phyloP scores from a whole-genome alignment of 257 asterid genomes.

The Perilla frutescens region DNA sequence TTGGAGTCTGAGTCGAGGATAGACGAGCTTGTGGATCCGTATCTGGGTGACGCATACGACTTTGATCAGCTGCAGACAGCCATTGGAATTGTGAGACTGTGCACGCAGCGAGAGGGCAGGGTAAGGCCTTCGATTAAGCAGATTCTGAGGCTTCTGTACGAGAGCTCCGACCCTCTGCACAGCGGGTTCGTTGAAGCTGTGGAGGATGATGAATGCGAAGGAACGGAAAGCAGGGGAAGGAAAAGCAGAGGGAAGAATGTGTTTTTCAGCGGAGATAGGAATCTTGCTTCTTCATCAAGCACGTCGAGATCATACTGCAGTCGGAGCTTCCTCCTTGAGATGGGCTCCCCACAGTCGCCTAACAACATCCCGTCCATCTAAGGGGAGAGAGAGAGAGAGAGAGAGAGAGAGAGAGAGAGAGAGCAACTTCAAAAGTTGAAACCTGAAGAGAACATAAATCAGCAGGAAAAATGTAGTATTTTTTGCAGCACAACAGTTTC shows the following conservation, averaged over 20 bases:
- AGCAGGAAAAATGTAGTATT: neutral
- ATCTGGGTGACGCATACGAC: conserved; percentile 66
- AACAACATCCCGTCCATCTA: conserved; percentile 52
- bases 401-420: too few relatives aligned
- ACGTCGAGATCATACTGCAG: conserved; percentile 86
- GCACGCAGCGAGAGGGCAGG: conserved; percentile 82
- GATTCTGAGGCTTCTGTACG: conserved; percentile 81
- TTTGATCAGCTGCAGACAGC: conserved; percentile 75
- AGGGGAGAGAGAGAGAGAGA: neutral
- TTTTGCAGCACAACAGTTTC: neutral
- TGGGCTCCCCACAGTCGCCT: conserved; percentile 79
- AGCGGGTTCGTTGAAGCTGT: conserved; percentile 74
- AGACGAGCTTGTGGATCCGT: conserved; percentile 73
- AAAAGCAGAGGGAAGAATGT: conserved; percentile 59
- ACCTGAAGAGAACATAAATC: neutral
- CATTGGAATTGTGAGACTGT: conserved; percentile 66
- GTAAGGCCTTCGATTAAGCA: conserved; percentile 91
- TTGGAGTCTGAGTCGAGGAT: conserved; percentile 58
- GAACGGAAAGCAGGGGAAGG: conserved; percentile 54
- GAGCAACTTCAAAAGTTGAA: neutral
- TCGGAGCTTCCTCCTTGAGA: conserved; percentile 73
- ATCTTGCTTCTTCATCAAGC: conserved; percentile 92
- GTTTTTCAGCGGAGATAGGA: conserved; percentile 64
- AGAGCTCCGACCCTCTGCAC: conserved; percentile 74
- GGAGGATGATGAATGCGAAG: conserved; percentile 67